These are phyloP conservation scores for Vigna angularis DNA, from an alignment of 306 rosid species.

Conservation along the genomic window DNA sequence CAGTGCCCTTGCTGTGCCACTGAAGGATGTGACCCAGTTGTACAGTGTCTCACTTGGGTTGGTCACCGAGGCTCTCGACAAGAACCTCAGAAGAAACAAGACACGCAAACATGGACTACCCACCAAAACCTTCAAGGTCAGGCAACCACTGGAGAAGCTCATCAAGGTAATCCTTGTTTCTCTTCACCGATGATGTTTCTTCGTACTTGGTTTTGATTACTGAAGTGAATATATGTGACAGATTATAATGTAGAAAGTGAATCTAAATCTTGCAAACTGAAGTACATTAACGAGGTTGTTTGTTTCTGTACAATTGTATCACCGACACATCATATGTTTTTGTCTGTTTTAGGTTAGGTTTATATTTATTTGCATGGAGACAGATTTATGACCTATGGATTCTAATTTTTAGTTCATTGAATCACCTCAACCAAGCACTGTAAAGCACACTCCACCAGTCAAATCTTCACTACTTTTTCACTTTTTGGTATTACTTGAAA, in stretches of 20 bases:
- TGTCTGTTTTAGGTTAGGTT: background rate
- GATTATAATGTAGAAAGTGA: too few relatives aligned
- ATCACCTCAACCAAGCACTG: background rate
- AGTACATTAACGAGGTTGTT: background rate
- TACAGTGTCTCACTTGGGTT: slow-evolving; percentile 81
- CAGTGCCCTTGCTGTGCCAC: slow-evolving; percentile 50
- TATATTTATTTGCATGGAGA: background rate
- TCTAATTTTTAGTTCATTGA: background rate
- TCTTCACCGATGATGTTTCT: background rate
- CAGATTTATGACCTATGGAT: background rate
- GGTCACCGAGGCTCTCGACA: slow-evolving; percentile 60
- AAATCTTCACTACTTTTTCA: too few relatives aligned
- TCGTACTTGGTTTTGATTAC: too few relatives aligned
- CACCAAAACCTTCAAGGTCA: slow-evolving; percentile 37
- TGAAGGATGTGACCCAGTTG: slow-evolving; percentile 53
- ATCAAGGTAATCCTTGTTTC: slow-evolving; percentile 59
- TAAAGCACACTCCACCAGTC: too few relatives aligned
- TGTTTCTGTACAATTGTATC: background rate
- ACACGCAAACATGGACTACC: slow-evolving; percentile 52
- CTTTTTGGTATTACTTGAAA: too few relatives aligned
- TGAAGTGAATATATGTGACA: too few relatives aligned
- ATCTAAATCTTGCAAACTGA: too few relatives aligned
- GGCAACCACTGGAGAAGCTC: slow-evolving; percentile 67
- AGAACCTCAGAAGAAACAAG: slow-evolving; percentile 40
- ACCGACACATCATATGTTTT: background rate